A percentile compares a stretch with the other conserved stretches of the same genome.
Evolutionary conservation across 176 grass and related monocot genomes (phyloP).

Genomic region (Puya raimondii): DNA sequence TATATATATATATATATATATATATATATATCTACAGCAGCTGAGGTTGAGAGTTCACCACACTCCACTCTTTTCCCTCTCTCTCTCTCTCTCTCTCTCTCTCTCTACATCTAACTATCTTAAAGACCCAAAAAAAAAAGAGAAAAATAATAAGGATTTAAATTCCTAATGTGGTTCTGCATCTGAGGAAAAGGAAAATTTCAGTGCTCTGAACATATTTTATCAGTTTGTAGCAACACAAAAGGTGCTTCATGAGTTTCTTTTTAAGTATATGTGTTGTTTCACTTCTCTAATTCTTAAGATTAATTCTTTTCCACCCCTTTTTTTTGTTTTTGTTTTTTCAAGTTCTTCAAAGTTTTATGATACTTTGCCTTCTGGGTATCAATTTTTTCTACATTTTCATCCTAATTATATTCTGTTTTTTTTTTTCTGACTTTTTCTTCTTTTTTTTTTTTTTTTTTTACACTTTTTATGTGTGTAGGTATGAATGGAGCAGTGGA

Average conservation of each 20-base stretch:
- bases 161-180: background rate
- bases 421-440: slow-evolving; percentile 25
- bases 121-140: background rate
- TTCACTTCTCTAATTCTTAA: background rate
- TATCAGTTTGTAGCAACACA: background rate
- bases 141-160: background rate
- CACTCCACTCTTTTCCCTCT: slow-evolving; percentile 12
- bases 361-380: no score
- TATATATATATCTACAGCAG: slow-evolving; percentile 20
- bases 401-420: background rate
- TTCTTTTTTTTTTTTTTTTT: background rate
- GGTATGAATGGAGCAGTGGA: slow-evolving; percentile 24
- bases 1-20: slow-evolving; percentile 15
- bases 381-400: no score
- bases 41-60: slow-evolving; percentile 32
- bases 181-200: background rate
- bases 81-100: background rate
- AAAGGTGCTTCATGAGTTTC: background rate
- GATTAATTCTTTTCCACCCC: slow-evolving; percentile 3
- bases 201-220: background rate
- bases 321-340: background rate
- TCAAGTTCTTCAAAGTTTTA: background rate
- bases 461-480: slow-evolving; percentile 10
- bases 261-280: background rate
- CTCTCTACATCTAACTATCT: background rate